Evolutionary conservation across 768 basidiomycete genomes (phyloP).

Genomic region (Panellus pusillus): DNA sequence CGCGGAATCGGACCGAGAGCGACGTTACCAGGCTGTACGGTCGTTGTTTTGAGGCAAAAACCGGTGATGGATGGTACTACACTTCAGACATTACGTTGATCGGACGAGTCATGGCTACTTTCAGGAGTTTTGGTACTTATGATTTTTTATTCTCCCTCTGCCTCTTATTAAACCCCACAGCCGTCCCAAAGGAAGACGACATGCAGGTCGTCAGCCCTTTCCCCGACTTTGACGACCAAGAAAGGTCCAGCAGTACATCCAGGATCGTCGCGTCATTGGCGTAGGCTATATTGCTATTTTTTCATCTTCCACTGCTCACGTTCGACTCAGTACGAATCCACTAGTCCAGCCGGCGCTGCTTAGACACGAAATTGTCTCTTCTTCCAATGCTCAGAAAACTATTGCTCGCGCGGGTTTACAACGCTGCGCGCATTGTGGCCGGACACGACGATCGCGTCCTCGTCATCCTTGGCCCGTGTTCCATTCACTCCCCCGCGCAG

Average conservation of each 20-base stretch:
- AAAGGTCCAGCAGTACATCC: constrained; percentile 70
- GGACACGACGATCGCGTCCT: constrained; percentile 85
- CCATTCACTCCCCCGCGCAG: constrained; percentile 86
- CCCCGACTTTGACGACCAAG: constrained; percentile 63
- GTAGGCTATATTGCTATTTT: constrained; percentile 43
- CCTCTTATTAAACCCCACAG: constrained; percentile 29
- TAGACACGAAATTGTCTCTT: constrained; percentile 78
- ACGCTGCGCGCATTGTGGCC: constrained; percentile 74
- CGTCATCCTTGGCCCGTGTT: constrained; percentile 94
- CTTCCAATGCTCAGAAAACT: constrained; percentile 63
- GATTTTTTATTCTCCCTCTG: constrained; percentile 18
- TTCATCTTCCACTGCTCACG: constrained; percentile 18
- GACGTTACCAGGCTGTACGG: constrained; percentile 41
- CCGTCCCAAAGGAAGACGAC: constrained; percentile 37
- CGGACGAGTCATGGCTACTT: constrained; percentile 11
- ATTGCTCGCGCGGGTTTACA: constrained; percentile 83
- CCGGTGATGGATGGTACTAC: constrained; percentile 58
- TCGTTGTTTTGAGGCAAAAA: constrained; percentile 68
- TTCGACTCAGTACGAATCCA: constrained; percentile 79
- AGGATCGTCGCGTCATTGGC: constrained; percentile 78
- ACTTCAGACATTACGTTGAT: constrained; percentile 18
- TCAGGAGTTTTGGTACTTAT: constrained; percentile 40
- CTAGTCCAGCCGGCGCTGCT: constrained; percentile 91
- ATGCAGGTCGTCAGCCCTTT: constrained; percentile 62
- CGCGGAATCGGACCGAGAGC: constrained; percentile 32